Base-by-base conservation (phyloP, 2,329 filamentous ascomycete species). In the Rutstroemia sydowiana region DNA sequence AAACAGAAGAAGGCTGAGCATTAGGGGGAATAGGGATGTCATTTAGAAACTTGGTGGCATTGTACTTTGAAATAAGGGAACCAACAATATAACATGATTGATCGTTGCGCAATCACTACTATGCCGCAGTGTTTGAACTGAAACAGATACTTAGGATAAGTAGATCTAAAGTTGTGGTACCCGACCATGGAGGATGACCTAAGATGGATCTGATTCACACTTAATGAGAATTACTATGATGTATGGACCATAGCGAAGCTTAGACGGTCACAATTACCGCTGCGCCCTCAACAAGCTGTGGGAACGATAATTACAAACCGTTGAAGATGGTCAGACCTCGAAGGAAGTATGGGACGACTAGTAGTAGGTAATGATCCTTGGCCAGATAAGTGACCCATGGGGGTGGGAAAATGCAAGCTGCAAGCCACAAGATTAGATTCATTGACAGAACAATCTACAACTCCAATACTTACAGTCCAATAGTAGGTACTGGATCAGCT, bases 231-330 rank as follows among this genome's bases (percentile, higher is more conserved):
- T 40, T 23, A 45, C 31, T 16, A 40, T 20, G 42, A 31, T 40
- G 48, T 31, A 36, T 32, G 48, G 41, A 30, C 42, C 45, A 39
- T 40, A 40, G 20, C 26, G 37, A 30, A 49, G 34, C 32, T 26
- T 46, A 26, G 20, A 26, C 16, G n/a, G 31, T 20, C 32, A 46
- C 26, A 34, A 46, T n/a, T 34, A 13, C 20, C 34, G 45, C 50
- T 52, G 50, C 44, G 44, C 44, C 50, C 44, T 48, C 45, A 18
- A 36, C 36, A 36, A 30, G 48, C 37, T n/a, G 31, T 36, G 41
- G 23, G 8, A 26, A 26, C 23, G 8, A n/a, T n/a, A 26, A 26
- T 26, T 26, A 26, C 23, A 26, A 26, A 8, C 23, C 23, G 23
- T 26, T 26, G 23, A 39, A 39, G 36, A 39, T 8, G 36, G 20